Evolutionary conservation across 139 green algal species (phyloP), one percentile per base, ranked within the genome.

Genomic region (Coelastrella sp.): DNA sequence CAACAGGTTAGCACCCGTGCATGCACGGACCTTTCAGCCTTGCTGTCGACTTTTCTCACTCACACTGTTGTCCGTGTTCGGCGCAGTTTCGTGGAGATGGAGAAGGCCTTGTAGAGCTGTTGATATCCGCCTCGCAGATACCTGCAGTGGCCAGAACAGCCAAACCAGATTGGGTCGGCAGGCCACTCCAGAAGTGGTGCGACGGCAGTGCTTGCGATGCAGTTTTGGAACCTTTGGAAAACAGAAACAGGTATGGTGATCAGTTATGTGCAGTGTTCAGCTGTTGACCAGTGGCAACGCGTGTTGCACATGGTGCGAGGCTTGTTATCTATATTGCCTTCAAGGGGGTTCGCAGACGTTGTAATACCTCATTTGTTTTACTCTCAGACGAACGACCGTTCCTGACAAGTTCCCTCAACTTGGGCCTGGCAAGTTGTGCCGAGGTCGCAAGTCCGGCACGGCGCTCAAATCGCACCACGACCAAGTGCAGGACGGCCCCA

Each of bases 171-270:
- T 64, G 53, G 53, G 21, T 64, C 30, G 53, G 21, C 21, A n/a
- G 53, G 53, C 17, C 17, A 9, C 53, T 64, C 7, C 17, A 64
- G 21, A 64, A 64, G 53, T 64, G 53, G 53, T 64, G 53, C 21
- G 53, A 64, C 21, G 53, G 43, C 23, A 75, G 35, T 21, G 2
- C 17, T 27, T 41, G n/a, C 9, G 8, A 41, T n/a, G 25, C 25
- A 43, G 25, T 41, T 41, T 25, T 75, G n/a, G 35, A 75, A 27
- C 66, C 37, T 75, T n/a, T 75, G 21, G 53, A 64, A 21, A 64
- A 19, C 8, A 75, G n/a, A 43, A 75, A 48, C 66, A 75, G 35
- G 66, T 48, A 75, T 27, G n/a, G n/a, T n/a, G n/a, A n/a, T n/a
- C n/a, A n/a, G n/a, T n/a, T n/a, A n/a, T n/a, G n/a, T n/a, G n/a